Conservation (phyloP, 768 basidiomycete genomes). For the Auricularia sp. region DNA sequence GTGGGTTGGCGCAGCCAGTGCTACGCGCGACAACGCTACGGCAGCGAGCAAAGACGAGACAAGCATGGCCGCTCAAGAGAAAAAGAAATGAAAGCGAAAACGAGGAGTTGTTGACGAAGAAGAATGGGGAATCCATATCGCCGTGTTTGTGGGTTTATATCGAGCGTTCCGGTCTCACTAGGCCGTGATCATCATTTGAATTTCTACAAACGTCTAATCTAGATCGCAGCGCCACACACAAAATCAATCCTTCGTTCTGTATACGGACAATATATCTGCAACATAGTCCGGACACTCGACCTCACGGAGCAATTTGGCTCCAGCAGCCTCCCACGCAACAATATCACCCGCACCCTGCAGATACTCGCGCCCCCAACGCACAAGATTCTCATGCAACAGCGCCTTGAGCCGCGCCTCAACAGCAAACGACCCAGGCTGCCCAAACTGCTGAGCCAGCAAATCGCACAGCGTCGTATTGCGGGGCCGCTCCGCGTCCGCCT, state of each 20-base stretch:
- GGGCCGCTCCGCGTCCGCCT: not conserved
- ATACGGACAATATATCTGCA: not conserved
- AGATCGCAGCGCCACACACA: too few species aligned
- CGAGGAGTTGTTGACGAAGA: not conserved
- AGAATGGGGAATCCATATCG: not conserved
- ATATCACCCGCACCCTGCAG: not conserved
- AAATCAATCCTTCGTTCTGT: not conserved
- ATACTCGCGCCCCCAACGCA: not conserved
- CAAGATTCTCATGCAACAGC: not conserved
- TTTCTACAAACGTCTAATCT: too few species aligned
- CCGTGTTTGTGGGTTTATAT: too few species aligned
- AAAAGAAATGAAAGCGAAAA: constrained; percentile 1
- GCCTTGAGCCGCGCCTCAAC: not conserved
- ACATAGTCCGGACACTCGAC: not conserved
- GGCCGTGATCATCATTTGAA: too few species aligned
- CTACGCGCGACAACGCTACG: not conserved
- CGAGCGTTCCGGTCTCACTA: too few species aligned
- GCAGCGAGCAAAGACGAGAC: not conserved
- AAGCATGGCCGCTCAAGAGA: not conserved
- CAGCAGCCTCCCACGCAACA: not conserved
- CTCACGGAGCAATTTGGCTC: not conserved
- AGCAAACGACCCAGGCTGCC: not conserved
- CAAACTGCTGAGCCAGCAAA: not conserved
- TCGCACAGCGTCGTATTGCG: not conserved
- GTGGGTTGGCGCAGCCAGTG: not conserved